Percentiles rank a stretch among this genome's conserved stretches.
phyloP scores from a whole-genome alignment of 768 basidiomycete species.

The Russula virescens region DNA sequence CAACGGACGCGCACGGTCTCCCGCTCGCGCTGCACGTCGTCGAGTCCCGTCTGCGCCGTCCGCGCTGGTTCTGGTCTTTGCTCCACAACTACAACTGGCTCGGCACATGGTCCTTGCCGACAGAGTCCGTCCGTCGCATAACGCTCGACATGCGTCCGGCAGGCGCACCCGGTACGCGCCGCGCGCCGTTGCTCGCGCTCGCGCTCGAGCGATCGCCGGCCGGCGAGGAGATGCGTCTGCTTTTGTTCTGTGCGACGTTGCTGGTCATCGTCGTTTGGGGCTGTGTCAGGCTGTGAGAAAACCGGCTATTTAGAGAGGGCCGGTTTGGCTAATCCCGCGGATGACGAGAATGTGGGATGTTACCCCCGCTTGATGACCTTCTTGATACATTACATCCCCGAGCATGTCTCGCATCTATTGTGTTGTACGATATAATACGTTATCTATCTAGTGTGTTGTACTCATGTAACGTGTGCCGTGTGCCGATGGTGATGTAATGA shows the following conservation, averaged over 20 bases:
- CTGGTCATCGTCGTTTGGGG: slow-evolving; percentile 16
- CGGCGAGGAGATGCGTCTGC: slow-evolving; percentile 20
- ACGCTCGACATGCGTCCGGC: slow-evolving; percentile 20
- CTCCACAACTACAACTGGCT: too few species aligned
- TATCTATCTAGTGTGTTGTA: too few species aligned
- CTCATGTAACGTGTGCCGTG: too few species aligned
- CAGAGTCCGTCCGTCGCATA: background rate
- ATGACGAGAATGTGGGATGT: too few species aligned
- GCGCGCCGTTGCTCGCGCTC: slow-evolving; percentile 11
- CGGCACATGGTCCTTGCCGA: too few species aligned
- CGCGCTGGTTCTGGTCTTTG: background rate
- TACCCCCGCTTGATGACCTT: too few species aligned
- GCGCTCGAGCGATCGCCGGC: slow-evolving; percentile 21
- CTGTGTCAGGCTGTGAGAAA: slow-evolving; percentile 2
- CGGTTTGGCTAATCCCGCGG: too few species aligned
- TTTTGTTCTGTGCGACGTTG: slow-evolving; percentile 13
- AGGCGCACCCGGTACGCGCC: slow-evolving; percentile 15
- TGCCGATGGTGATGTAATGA: too few species aligned
- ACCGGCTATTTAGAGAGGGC: too few species aligned
- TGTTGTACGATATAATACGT: too few species aligned
- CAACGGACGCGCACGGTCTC: slow-evolving; percentile 20
- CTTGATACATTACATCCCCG: too few species aligned
- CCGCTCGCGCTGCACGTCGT: slow-evolving; percentile 19
- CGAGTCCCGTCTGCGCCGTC: slow-evolving; percentile 4
- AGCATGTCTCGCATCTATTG: too few species aligned